Conservation (phyloP, 2,329 filamentous ascomycete genomes). For the Pseudogymnoascus sp. region DNA sequence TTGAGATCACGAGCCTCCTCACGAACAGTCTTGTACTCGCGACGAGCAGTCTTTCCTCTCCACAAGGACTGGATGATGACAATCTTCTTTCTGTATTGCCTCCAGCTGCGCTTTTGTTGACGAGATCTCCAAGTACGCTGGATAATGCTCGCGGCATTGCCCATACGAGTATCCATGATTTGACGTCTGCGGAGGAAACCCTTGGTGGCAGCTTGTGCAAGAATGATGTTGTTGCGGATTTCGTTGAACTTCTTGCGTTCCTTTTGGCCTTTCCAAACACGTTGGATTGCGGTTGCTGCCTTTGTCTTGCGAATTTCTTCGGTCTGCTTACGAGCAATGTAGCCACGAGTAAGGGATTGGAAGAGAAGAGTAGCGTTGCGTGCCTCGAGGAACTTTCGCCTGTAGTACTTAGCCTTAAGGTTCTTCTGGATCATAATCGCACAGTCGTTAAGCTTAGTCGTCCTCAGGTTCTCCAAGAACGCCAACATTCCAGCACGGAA, state of each 20-base stretch:
- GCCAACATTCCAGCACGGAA: constrained; percentile 99
- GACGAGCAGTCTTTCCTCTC: constrained; percentile 76
- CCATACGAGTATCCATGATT: constrained; percentile 88
- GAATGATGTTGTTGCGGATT: constrained; percentile 75
- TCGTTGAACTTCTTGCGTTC: constrained; percentile 72
- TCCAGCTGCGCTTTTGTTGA: constrained; percentile 71
- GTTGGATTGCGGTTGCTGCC: constrained; percentile 89
- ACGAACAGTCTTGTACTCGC: constrained; percentile 80
- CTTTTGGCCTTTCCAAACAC: constrained; percentile 89
- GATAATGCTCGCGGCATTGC: constrained; percentile 84
- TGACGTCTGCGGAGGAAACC: constrained; percentile 84
- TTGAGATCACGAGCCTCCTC: constrained; percentile 97
- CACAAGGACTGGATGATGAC: constrained; percentile 86
- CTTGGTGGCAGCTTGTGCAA: constrained; percentile 85
- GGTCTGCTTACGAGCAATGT: constrained; percentile 67
- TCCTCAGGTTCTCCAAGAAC: constrained; percentile 90
- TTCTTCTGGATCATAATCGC: constrained; percentile 99
- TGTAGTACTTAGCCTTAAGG: constrained; percentile 88
- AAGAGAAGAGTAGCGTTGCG: constrained; percentile 72
- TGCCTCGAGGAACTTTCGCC: constrained; percentile 81
- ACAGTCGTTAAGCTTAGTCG: constrained; percentile 81
- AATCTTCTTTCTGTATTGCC: constrained; percentile 82
- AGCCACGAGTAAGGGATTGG: constrained; percentile 71
- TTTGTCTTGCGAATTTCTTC: constrained; percentile 76
- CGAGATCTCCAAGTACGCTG: constrained; percentile 85